Evolutionary conservation across 2,329 filamentous ascomycete genomes (phyloP).

Genomic region (Zasmidium angulare): DNA sequence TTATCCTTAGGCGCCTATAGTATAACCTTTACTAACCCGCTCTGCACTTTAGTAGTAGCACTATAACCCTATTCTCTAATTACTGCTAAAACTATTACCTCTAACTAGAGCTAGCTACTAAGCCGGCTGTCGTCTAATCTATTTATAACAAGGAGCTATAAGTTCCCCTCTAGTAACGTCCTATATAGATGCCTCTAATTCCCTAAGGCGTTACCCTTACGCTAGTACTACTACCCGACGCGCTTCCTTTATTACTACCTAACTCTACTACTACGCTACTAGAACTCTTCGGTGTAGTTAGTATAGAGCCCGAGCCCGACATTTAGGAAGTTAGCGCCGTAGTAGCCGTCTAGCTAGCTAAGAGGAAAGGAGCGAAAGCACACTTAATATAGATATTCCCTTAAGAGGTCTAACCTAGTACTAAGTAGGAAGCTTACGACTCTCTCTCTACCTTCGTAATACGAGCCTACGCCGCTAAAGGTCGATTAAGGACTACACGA

Average conservation of each 20-base stretch:
- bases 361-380: background rate
- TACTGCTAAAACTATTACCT: slow-evolving; percentile 2
- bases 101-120: background rate
- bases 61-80: background rate
- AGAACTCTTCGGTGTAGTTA: background rate
- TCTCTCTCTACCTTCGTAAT: background rate
- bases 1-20: background rate
- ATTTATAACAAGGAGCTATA: background rate
- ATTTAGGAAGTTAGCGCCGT: too few relatives aligned
- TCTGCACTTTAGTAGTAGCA: background rate
- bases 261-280: too few relatives aligned
- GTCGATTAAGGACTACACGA: background rate
- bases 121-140: too few relatives aligned
- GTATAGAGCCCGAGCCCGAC: background rate
- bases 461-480: background rate
- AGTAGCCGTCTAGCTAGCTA: background rate
- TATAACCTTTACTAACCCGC: slow-evolving; percentile 30
- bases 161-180: background rate
- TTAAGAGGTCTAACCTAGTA: too few relatives aligned
- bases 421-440: background rate
- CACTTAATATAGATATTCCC: background rate
- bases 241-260: too few relatives aligned
- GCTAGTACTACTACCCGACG: too few relatives aligned
- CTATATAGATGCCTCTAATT: too few relatives aligned
- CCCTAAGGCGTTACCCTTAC: too few relatives aligned